phyloP scores from a whole-genome alignment of 2,329 filamentous ascomycete genomes.

The Cladosporium phlei region DNA sequence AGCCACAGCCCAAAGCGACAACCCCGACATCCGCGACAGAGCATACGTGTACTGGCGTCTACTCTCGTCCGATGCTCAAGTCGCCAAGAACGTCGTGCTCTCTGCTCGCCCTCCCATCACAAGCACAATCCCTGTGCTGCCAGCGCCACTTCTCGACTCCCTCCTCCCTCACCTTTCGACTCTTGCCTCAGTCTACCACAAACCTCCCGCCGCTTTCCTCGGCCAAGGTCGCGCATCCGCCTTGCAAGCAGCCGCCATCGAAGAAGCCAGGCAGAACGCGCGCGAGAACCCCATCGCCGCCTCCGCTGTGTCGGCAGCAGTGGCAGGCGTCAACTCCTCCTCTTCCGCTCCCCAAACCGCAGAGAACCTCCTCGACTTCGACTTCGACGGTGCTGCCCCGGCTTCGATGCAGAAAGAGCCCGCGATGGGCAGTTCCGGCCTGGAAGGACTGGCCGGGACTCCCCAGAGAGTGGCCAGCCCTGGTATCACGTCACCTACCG shows the following conservation, averaged over 20 bases:
- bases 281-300: constrained; percentile 92
- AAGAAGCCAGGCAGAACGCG: constrained; percentile 88
- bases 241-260: constrained; percentile 90
- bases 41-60: constrained; percentile 98
- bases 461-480: constrained; percentile 67
- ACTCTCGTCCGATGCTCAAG: constrained; percentile 81
- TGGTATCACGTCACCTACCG: constrained; percentile 40
- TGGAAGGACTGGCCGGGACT: constrained; percentile 57
- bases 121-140: constrained; percentile 87
- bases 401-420: constrained; percentile 72
- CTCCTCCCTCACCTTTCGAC: constrained; percentile 91
- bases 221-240: constrained; percentile 91
- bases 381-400: constrained; percentile 88
- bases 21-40: constrained; percentile 92
- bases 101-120: constrained; percentile 92
- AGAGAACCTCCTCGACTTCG: constrained; percentile 93
- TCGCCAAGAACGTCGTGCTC: constrained; percentile 88
- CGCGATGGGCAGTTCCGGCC: constrained; percentile 42
- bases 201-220: constrained; percentile 95
- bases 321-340: constrained; percentile 38
- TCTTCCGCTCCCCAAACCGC: constrained; percentile 65
- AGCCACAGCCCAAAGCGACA: constrained; percentile 92
- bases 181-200: constrained; percentile 95
- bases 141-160: constrained; percentile 76
- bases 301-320: constrained; percentile 65